Evolutionary conservation across 257 asterid species (phyloP).

Genomic region (Fraxinus americana): DNA sequence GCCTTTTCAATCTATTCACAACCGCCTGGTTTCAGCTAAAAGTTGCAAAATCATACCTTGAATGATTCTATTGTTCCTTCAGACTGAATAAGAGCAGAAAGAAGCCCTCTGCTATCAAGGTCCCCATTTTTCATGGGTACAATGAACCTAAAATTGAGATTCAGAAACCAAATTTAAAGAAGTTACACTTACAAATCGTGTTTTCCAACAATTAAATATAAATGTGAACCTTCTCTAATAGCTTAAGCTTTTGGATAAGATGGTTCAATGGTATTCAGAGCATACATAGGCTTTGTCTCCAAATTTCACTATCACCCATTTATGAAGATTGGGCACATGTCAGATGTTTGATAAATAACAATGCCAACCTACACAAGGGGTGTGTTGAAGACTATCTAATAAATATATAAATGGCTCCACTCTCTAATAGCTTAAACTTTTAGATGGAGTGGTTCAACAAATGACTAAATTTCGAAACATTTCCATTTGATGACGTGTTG

Average conservation of each 20-base stretch:
- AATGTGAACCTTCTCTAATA: not conserved
- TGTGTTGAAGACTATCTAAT: not conserved
- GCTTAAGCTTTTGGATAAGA: not conserved
- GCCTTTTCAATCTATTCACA: not conserved
- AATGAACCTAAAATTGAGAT: constrained; percentile 47
- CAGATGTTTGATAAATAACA: not conserved
- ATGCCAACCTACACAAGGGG: not conserved
- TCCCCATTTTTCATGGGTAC: constrained; percentile 90
- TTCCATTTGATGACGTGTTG: no score
- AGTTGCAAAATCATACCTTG: constrained; percentile 49
- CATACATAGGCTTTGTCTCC: not conserved
- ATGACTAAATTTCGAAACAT: not conserved
- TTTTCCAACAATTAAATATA: not conserved
- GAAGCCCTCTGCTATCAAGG: constrained; percentile 82
- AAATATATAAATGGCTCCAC: not conserved
- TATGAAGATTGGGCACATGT: no score
- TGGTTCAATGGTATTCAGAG: not conserved
- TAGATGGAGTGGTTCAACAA: not conserved
- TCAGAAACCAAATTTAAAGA: constrained; percentile 1
- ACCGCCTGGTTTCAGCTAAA: not conserved
- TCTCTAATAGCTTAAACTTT: not conserved
- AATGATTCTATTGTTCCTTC: constrained; percentile 85
- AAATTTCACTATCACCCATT: not conserved
- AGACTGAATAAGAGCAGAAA: constrained; percentile 49
- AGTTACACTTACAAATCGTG: not conserved